Percentiles rank a stretch among this genome's conserved stretches.
phyloP scores from a whole-genome alignment of 371 early-diverging fungal species.

The Mortierella sp. region DNA sequence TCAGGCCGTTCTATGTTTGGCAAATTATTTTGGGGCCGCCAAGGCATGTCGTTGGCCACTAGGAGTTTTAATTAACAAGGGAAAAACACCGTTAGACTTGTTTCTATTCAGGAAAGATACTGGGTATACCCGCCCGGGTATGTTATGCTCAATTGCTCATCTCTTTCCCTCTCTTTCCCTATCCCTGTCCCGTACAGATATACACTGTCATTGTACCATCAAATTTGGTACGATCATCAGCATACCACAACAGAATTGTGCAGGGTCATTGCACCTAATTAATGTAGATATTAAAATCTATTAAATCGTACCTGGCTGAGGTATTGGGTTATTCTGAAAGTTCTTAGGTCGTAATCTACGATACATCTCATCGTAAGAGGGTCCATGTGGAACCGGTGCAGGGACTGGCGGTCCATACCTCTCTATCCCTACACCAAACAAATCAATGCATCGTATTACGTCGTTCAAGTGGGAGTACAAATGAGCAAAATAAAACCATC shows the following conservation, averaged over 20 bases:
- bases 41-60: slow-evolving; percentile 49
- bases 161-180: background rate
- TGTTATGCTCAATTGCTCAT: background rate
- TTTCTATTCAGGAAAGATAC: background rate
- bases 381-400: slow-evolving; percentile 34
- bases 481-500: background rate
- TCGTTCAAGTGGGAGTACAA: background rate
- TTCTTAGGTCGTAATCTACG: slow-evolving; percentile 46
- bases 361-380: slow-evolving; percentile 47
- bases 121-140: background rate
- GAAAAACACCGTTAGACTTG: background rate
- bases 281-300: slow-evolving; percentile 10
- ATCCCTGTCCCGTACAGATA: background rate
- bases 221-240: background rate
- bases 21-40: slow-evolving; percentile 51
- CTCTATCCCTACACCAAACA: slow-evolving; percentile 30
- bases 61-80: slow-evolving; percentile 9
- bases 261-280: slow-evolving; percentile 4
- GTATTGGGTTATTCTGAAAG: slow-evolving; percentile 41
- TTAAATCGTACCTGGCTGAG: slow-evolving; percentile 45
- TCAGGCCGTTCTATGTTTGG: slow-evolving; percentile 51
- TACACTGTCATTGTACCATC: background rate
- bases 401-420: slow-evolving; percentile 43
- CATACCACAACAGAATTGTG: background rate
- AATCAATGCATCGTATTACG: slow-evolving; percentile 1